Percentiles rank a stretch among this genome's conserved stretches.
These are phyloP conservation scores for Vigna hirtella DNA, from an alignment of 306 rosid species.

Conservation along the genomic window DNA sequence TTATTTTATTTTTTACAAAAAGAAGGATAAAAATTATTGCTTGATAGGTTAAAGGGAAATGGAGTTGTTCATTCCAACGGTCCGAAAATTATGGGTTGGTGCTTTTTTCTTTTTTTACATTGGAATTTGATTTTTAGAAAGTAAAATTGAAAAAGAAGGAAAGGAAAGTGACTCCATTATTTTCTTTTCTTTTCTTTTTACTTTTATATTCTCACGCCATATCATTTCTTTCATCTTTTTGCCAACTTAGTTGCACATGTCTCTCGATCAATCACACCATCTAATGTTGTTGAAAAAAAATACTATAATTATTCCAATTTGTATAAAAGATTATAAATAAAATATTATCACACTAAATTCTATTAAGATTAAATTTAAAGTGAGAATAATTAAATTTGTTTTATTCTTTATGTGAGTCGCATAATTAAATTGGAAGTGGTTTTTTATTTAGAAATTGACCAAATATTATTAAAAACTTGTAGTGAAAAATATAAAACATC, in stretches of 20 bases:
- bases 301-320: too few species aligned
- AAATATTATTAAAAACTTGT: too few species aligned
- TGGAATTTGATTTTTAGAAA: constrained; percentile 22
- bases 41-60: not conserved
- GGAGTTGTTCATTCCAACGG: constrained; percentile 37
- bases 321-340: too few species aligned
- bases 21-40: not conserved
- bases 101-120: constrained; percentile 1
- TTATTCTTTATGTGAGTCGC: too few species aligned
- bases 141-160: not conserved
- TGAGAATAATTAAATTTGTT: too few species aligned
- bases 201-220: constrained; percentile 15
- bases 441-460: too few species aligned
- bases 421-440: too few species aligned
- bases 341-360: too few species aligned
- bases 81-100: constrained; percentile 43
- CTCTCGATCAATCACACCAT: not conserved
- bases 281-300: too few species aligned
- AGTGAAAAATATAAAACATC: too few species aligned
- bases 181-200: constrained; percentile 25
- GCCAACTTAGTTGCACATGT: not conserved
- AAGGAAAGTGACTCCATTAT: constrained; percentile 34
- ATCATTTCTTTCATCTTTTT: constrained; percentile 19
- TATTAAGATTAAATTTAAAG: too few species aligned
- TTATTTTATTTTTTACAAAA: not conserved